Conservation (phyloP, 2,329 filamentous ascomycete genomes). For the Hymenoscyphus occultus region DNA sequence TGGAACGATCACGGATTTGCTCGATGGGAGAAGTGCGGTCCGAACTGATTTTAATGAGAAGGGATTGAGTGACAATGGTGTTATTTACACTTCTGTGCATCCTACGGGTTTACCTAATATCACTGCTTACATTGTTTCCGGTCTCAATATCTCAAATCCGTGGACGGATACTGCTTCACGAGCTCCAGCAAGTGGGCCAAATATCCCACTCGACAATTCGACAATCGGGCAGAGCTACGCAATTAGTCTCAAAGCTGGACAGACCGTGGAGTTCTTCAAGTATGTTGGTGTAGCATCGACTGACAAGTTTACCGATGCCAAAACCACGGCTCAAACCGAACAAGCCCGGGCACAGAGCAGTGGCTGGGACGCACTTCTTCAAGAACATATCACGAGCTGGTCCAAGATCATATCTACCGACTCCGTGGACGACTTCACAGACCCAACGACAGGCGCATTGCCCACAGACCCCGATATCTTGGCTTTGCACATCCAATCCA, state of each 20-base stretch:
- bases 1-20: slow-evolving; percentile 60
- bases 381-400: slow-evolving; percentile 61
- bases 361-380: slow-evolving; percentile 55
- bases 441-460: slow-evolving; percentile 54
- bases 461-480: slow-evolving; percentile 58
- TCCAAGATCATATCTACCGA: slow-evolving; percentile 55
- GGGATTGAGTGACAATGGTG: slow-evolving; percentile 47
- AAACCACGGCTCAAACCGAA: slow-evolving; percentile 52
- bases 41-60: slow-evolving; percentile 58
- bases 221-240: slow-evolving; percentile 61
- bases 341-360: slow-evolving; percentile 46
- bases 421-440: slow-evolving; percentile 61
- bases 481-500: slow-evolving; percentile 48
- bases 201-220: slow-evolving; percentile 55
- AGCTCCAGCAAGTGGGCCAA: slow-evolving; percentile 33
- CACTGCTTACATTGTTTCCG: slow-evolving; percentile 58
- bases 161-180: slow-evolving; percentile 39
- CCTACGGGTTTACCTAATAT: slow-evolving; percentile 61
- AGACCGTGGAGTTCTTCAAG: slow-evolving; percentile 58
- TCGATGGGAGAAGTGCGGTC: slow-evolving; percentile 67
- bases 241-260: slow-evolving; percentile 50
- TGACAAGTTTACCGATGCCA: slow-evolving; percentile 62
- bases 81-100: slow-evolving; percentile 63
- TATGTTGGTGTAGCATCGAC: slow-evolving; percentile 66
- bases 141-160: slow-evolving; percentile 39